Evolutionary conservation across 495 filamentous ascomycete genomes (phyloP).

Genomic region (Gamarada debralockiae): DNA sequence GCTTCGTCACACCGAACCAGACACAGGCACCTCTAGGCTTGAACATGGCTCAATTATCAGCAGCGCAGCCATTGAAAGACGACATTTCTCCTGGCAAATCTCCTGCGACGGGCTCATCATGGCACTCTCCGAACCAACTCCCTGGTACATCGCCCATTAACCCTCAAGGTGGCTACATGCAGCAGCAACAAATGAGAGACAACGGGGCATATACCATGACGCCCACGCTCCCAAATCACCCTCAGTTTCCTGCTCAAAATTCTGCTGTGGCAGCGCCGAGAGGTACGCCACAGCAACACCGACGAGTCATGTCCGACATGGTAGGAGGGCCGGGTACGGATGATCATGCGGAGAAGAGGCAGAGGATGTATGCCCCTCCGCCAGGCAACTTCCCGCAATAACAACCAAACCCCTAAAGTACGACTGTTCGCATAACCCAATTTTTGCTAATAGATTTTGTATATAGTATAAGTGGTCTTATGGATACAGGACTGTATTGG

Average conservation of each 20-base stretch:
- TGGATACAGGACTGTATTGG: background rate
- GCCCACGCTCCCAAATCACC: slow-evolving; percentile 19
- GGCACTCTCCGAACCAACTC: slow-evolving; percentile 72
- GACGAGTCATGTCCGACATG: slow-evolving; percentile 67
- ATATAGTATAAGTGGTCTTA: background rate
- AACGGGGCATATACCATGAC: slow-evolving; percentile 34
- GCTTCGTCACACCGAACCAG: slow-evolving; percentile 17
- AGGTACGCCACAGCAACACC: slow-evolving; percentile 33
- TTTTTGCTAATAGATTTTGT: background rate
- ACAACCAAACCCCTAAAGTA: background rate
- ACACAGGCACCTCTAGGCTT: slow-evolving; percentile 18
- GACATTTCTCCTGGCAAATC: slow-evolving; percentile 79
- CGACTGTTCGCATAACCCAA: no score
- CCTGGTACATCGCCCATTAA: slow-evolving; percentile 56
- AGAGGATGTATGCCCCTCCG: slow-evolving; percentile 57
- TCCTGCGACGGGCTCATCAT: slow-evolving; percentile 63
- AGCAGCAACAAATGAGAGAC: slow-evolving; percentile 22
- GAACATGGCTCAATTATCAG: slow-evolving; percentile 35
- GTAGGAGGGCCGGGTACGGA: slow-evolving; percentile 44
- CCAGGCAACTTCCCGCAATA: slow-evolving; percentile 13
- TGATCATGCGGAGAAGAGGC: slow-evolving; percentile 49
- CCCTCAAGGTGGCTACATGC: slow-evolving; percentile 15
- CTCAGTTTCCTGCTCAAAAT: slow-evolving; percentile 17
- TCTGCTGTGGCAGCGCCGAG: slow-evolving; percentile 22
- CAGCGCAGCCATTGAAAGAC: slow-evolving; percentile 63